Percentiles rank a stretch among this genome's conserved stretches.
Evolutionary conservation across 2,329 filamentous ascomycete genomes (phyloP).

Genomic region (Paraconiothyrium brasiliense): DNA sequence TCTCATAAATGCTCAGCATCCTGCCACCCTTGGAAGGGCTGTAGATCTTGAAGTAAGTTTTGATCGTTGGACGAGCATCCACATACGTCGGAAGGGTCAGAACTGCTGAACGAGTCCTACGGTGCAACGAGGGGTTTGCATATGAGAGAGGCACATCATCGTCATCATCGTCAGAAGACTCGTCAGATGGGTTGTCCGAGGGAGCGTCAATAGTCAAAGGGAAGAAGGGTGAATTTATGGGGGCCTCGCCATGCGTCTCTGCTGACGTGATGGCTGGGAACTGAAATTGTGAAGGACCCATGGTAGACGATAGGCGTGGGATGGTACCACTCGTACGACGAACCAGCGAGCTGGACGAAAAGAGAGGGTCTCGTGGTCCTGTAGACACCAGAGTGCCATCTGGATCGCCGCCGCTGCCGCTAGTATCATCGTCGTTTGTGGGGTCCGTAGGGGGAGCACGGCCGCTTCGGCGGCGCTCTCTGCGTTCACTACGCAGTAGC

Average conservation of each 20-base stretch:
- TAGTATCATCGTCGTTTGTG: conserved; percentile 52
- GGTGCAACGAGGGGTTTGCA: conserved; percentile 38
- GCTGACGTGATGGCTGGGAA: conserved; percentile 28
- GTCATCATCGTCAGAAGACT: conserved; percentile 39
- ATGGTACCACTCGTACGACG: conserved; percentile 30
- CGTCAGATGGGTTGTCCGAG: conserved; percentile 37
- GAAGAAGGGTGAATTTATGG: conserved; percentile 32
- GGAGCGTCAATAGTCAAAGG: conserved; percentile 26
- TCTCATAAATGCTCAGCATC: conserved; percentile 67
- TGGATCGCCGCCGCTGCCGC: conserved; percentile 56
- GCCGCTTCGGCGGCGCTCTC: conserved; percentile 40
- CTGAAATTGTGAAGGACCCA: conserved; percentile 24
- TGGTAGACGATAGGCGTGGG: conserved; percentile 25
- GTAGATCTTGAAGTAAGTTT: conserved; percentile 71
- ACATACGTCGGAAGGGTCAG: conserved; percentile 64
- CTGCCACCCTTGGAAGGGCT: conserved; percentile 66
- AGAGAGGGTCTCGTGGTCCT: conserved; percentile 33
- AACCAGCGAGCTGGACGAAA: conserved; percentile 28
- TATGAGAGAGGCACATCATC: conserved; percentile 36
- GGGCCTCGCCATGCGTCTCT: conserved; percentile 24
- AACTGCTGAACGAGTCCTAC: conserved; percentile 28
- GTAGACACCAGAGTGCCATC: conserved; percentile 50
- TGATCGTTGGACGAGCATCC: conserved; percentile 65
- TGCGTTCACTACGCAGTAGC: conserved; percentile 54
- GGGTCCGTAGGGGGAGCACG: conserved; percentile 36